Base-by-base conservation (phyloP, 257 asterid genomes). In the Plantago ovata region DNA sequence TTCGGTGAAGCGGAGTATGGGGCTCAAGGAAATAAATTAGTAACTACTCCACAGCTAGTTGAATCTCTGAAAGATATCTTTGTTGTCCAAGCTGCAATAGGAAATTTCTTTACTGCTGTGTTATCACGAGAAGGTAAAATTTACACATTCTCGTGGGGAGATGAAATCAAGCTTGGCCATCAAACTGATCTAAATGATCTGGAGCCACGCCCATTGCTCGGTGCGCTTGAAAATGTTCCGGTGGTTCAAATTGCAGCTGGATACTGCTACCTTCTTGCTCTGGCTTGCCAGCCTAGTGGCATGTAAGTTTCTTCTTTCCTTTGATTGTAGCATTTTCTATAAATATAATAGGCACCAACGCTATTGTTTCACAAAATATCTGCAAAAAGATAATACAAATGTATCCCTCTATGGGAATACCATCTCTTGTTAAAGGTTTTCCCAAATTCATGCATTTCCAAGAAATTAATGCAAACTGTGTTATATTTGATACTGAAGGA, bases 161-260 rank as follows among this genome's bases (percentile, higher is more conserved):
- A 84, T 64, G 96, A 94, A 57, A 69, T 51, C 64, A 94, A 84
- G 72, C 95, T 94, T 59, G 95, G 99, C 67, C 99, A 94, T 62
- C 94, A 84, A 68, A 89, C 95, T 0, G 95, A 94, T 57, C 84
- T 84, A 3, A 74, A 53, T 71, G 99, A 94, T 56, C 51, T 82
- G 49, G 95, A 86, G 68, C 99, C 99, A 5, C 95, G 79, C 42
- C 93, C 85, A 0, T 70, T 94, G 69, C 46, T 84, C 72, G 99
- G 97, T 58, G 78, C 84, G 4, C 97, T 94, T 43, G 96, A 86
- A 68, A 75, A 84, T 72, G 67, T 74, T 28, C 97, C 95, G 0
- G 97, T 89, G 24, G 97, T 94, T 71, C 99, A 94, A 75, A 89
- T 94, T 59, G 96, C 99, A 20, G 97, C 99, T 32, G 99, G 99